Base-by-base conservation (phyloP, 306 rosid species). In the Dalbergia cochinchinensis region DNA sequence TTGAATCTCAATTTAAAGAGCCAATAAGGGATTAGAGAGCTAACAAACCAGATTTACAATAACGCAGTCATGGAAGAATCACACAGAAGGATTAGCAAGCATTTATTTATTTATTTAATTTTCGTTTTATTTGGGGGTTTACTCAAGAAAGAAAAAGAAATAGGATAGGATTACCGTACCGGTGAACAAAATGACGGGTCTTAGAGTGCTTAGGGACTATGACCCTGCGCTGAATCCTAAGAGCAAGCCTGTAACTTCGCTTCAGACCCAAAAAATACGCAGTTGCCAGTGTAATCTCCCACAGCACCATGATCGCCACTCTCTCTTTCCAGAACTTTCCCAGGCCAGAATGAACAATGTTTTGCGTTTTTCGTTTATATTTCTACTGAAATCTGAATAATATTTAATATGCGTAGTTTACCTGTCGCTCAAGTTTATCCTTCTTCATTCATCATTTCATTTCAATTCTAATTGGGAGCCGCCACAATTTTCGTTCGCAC, bases 271-370 rank as follows among this genome's bases (percentile, higher is more conserved):
- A 35, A 79, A 90, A 88, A 79, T 90, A 92, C 34, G 97, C 94
- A 35, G 94, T 92, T 47, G 74, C 94, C 39, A 90, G 66, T 15
- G 97, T 84, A 81, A 92, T 88, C 83, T 92, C 97, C 97, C 91
- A 92, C 1, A 92, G 78, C 82, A 92, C 97, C 97, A 92, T 88
- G 54, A 75, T 8, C 74, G 61, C 9, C 63, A 65, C 66, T 41
- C 34, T 31, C 41, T 8, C 37, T 59, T 44, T 67, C 65, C 53
- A 42, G 47, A 42, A 42, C 47, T 31, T 34, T 34, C 20, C 54
- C 26, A 4, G 7, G 9, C n/a, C 26, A 11, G 54, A 48, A 48
- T 48, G 54, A 42, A 42, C 10, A 42, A 42, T 42, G 11, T 5
- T 48, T 48, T 5, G 0, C 34, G 14, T 14, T 6, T 54, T 54